Evolutionary conservation across 2,329 filamentous ascomycete species (phyloP), one percentile per base, ranked within the genome.

Genomic region (Colletotrichum lupini): DNA sequence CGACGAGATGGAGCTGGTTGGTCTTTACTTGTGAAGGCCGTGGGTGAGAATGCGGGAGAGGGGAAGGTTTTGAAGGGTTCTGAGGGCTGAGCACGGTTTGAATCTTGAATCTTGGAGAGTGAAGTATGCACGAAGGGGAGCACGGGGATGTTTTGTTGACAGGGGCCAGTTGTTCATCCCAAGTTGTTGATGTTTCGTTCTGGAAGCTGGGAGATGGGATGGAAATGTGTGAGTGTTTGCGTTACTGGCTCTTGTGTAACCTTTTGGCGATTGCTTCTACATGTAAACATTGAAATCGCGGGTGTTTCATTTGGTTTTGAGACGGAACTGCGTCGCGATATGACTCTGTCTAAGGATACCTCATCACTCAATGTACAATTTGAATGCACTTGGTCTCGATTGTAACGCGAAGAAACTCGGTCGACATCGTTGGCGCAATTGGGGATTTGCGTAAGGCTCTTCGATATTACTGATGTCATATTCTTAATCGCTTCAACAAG

Each of bases 121-220:
- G 19, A 49, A 4, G 19, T 4, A 22, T 49, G 42, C 19, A n/a
- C 22, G n/a, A 53, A 3, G 5, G 12, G 30, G n/a, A 37, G 46
- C 61, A 19, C 46, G 61, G 46, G n/a, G n/a, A 32, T 53, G 5
- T 1, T 14, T 28, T 28, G 22, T 16, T 24, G n/a, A 14, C 61
- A 19, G 46, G 46, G 61, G 24, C 46, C 61, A 55, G 14, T 35
- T 35, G 61, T 63, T 63, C 61, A n/a, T 55, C 61, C 46, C 46
- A 53, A 37, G 11, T 52, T 35, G 8, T 30, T 3, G 28, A 46
- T 11, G 12, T 46, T 24, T 22, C 19, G 26, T 32, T 14, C 22
- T 16, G 7, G 26, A 30, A n/a, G 7, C 14, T 49, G 42, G 42
- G 8, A 22, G 42, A 49, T 49, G 42, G 42, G 42, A 49, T 49